Base-by-base conservation (phyloP, 2,329 filamentous ascomycete genomes). In the Cladosporium sphaerospermum region DNA sequence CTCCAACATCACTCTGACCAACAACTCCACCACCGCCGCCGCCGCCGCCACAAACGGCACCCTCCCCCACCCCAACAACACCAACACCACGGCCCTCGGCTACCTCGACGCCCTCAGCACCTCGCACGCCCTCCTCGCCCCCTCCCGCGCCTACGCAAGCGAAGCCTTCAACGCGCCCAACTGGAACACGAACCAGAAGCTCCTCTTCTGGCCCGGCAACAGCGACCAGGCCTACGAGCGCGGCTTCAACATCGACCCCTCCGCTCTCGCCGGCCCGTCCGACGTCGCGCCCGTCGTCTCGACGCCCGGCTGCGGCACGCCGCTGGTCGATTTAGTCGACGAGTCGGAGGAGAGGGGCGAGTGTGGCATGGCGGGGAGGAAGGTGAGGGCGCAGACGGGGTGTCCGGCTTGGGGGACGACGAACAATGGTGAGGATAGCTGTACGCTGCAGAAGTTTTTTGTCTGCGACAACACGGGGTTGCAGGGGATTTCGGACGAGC, bases 91-190 rank as follows among this genome's bases (percentile, higher is more conserved):
- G 7, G 19, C 50, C 34, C 51, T 53, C 16, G 51, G 51, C 44
- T 53, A 46, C 43, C 51, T 53, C 28, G 45, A 53, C 45, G 51
- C 51, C 37, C 42, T 53, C 44, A 36, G 18, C 51, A 47, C 51
- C 23, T 47, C 51, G 11, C 45, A 53, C 44, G 51, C 43, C 39
- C 51, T 53, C 43, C 36, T 53, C 16, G 45, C 51, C 28, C 45
- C 51, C 13, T 46, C 43, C 18, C 37, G 36, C 37, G 8, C 33
- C 23, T 53, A 34, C 44, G 51, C 51, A 36, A 42, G 36, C 37
- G 43, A 46, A 53, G 43, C 51, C 51, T 53, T 53, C 44, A 42
- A 32, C 18, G 51, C 51, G 9, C 51, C 51, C 8, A 46, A 23
- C 36, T 53, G 51, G 51, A 53, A 53, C 37, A 53, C 51, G 1